Evolutionary conservation across 2,329 filamentous ascomycete species (phyloP), one percentile per base, ranked within the genome.

Genomic region (Ophiostoma quercus): DNA sequence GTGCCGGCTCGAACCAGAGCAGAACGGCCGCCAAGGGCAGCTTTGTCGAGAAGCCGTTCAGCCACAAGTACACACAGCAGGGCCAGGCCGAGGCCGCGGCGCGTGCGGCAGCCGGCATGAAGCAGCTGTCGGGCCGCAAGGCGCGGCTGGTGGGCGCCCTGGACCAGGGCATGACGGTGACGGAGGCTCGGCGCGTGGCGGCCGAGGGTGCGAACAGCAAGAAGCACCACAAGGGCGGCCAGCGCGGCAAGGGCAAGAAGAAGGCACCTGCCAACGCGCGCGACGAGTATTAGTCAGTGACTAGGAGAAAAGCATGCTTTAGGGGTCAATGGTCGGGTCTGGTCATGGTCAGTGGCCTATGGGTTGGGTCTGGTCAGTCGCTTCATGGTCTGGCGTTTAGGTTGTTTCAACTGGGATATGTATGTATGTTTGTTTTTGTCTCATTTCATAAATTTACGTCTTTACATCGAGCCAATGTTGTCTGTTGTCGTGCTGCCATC

Each of bases 141-240:
- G 86, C 92, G 67, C 88, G 88, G 76, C 84, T 90, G 54, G 87
- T 97, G 83, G 83, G 92, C 67, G 94, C 94, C 12, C 77, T 97
- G 72, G 92, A 97, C 81, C 92, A 90, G 71, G 91, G 92, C 16
- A 79, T 98, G 47, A 93, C 97, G 76, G 89, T 91, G 0, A 90
- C 89, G 71, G 94, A 97, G 71, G 81, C 95, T 74, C 82, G 84
- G 79, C 75, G 85, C 71, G 83, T 83, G 71, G 83, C 67, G 71
- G 80, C 95, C 74, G 81, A 84, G 79, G 76, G 85, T 71, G 83
- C 83, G 70, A 83, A 83, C 68, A 86, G 89, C 70, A 99, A 99
- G 87, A 98, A 97, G 83, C 95, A 99, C 80, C 95, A 92, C 80
- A 96, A 96, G 82, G 90, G 87, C n/a, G 87, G 88, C 57, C 85